Percentiles rank a stretch among this genome's conserved stretches.
Conservation (phyloP, 345 rosid genomes). For the Camelina sativa region DNA sequence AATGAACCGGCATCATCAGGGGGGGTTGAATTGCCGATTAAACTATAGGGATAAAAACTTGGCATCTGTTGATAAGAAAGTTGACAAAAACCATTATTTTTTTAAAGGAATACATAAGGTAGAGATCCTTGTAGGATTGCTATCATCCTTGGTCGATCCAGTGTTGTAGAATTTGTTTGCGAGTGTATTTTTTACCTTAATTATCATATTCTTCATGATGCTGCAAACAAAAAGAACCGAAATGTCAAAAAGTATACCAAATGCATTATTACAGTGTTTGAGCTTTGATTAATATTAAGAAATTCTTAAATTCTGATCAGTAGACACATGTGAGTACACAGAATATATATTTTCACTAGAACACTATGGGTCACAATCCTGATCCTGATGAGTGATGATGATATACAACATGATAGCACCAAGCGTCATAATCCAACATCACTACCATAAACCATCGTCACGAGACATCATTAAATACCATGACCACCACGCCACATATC, state of each 20-base stretch:
- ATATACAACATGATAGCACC: constrained; percentile 4
- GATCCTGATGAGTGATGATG: background rate
- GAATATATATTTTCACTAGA: background rate
- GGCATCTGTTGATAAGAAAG: constrained; percentile 31
- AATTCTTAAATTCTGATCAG: background rate
- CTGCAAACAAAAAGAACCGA: background rate
- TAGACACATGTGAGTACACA: background rate
- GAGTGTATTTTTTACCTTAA: too few species aligned
- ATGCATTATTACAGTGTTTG: background rate
- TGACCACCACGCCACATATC: constrained; percentile 27
- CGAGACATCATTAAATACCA: constrained; percentile 10
- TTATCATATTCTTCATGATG: too few species aligned
- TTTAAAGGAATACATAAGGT: constrained; percentile 37
- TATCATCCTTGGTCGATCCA: constrained; percentile 31
- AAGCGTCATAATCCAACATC: constrained; percentile 17
- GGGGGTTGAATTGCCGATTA: constrained; percentile 1
- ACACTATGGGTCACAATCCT: constrained; percentile 12
- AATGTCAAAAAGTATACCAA: background rate
- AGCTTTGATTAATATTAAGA: background rate
- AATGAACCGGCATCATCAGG: constrained; percentile 35
- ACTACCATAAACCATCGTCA: constrained; percentile 24
- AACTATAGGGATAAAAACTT: constrained; percentile 7
- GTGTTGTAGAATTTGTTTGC: constrained; percentile 25
- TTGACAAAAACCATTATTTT: constrained; percentile 28
- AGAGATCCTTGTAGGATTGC: constrained; percentile 30